Evolutionary conservation across 345 rosid genomes (phyloP).

Genomic region (Firmiana major): DNA sequence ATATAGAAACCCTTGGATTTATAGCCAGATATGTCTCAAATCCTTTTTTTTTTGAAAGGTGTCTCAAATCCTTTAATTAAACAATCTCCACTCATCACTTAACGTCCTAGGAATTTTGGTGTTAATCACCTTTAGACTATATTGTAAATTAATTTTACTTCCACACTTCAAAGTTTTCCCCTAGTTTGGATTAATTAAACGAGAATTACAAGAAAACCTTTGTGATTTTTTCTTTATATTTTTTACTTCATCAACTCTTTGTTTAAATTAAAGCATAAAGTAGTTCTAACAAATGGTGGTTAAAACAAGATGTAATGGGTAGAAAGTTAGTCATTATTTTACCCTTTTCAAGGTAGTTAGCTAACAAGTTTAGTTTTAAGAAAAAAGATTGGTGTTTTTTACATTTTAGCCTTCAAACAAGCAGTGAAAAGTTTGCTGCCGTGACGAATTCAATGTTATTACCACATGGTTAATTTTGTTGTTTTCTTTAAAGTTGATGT

Average conservation of each 20-base stretch:
- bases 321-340: not conserved
- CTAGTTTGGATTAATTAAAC: not conserved
- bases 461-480: slow-evolving; percentile 3
- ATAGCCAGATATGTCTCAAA: not conserved
- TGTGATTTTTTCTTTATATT: not conserved
- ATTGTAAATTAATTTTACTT: not conserved
- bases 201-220: not conserved
- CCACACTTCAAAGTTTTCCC: slow-evolving; percentile 1
- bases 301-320: not conserved
- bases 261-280: not conserved
- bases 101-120: not conserved
- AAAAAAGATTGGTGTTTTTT: not conserved
- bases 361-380: not conserved
- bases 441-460: not conserved
- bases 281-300: slow-evolving; percentile 1
- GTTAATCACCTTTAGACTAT: not conserved
- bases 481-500: not conserved
- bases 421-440: not conserved
- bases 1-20: not conserved
- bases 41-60: too few relatives aligned
- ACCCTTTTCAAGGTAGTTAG: not conserved
- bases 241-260: not conserved
- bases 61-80: not conserved
- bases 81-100: not conserved
- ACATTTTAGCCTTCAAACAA: not conserved